A percentile compares a stretch with the other conserved stretches of the same genome.
Evolutionary conservation across 2,329 filamentous ascomycete species (phyloP).

Genomic region (Aspergillus novoparasiticus): DNA sequence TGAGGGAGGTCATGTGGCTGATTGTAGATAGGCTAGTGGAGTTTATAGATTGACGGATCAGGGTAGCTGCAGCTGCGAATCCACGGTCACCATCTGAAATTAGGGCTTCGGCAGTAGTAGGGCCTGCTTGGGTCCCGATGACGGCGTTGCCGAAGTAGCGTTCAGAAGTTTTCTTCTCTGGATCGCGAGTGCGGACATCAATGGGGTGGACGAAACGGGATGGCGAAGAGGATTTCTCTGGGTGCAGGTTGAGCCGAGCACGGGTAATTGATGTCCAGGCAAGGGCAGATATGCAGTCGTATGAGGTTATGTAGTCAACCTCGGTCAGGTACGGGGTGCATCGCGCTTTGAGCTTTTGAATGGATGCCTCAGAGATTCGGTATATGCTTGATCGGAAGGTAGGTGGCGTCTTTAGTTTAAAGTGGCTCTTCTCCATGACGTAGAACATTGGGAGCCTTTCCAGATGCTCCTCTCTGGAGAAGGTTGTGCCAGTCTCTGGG

Average conservation of each 20-base stretch:
- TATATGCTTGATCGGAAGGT: conserved; percentile 18
- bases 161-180: conserved; percentile 18
- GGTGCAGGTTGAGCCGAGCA: conserved; percentile 20
- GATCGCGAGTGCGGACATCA: conserved; percentile 25
- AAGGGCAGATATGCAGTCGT: conserved; percentile 29
- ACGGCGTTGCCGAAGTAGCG: conserved; percentile 29
- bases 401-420: conserved; percentile 11
- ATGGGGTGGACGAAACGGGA: conserved; percentile 24
- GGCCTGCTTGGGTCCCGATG: conserved; percentile 19
- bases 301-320: conserved; percentile 27
- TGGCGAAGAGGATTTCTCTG: conserved; percentile 12
- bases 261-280: conserved; percentile 28
- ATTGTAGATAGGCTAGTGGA: conserved; percentile 16
- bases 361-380: conserved; percentile 14
- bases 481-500: neutral
- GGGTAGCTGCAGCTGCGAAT: conserved; percentile 21
- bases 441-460: conserved; percentile 18
- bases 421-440: conserved; percentile 17
- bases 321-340: conserved; percentile 14
- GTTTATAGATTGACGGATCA: conserved; percentile 24
- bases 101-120: conserved; percentile 12
- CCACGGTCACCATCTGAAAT: conserved; percentile 12
- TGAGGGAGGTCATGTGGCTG: conserved; percentile 16
- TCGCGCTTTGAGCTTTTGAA: conserved; percentile 20
- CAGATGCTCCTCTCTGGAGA: conserved; percentile 11